Conservation (phyloP, 129 eudicot species). For the Artemisia tridentata region DNA sequence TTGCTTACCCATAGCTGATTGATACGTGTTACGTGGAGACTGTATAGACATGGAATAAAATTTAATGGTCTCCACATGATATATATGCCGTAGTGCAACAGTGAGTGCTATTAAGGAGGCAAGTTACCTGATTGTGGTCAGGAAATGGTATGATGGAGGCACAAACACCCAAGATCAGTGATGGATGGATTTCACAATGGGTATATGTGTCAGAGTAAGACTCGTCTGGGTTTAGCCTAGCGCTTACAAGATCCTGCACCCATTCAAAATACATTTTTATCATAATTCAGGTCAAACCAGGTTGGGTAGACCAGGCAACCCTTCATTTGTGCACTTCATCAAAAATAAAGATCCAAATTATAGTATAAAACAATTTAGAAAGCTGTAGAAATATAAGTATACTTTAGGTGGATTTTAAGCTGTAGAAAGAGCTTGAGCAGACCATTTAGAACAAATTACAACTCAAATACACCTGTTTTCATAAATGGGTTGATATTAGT, state of each 20-base stretch:
- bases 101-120: not conserved
- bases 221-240: constrained; percentile 70
- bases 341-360: too few species aligned
- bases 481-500: not conserved
- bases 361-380: too few species aligned
- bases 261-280: not conserved
- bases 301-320: too few species aligned
- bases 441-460: not conserved
- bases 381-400: too few species aligned
- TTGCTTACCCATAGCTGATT: constrained; percentile 98
- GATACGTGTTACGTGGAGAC: constrained; percentile 99
- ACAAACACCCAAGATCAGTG: constrained; percentile 91
- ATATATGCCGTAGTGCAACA: not conserved
- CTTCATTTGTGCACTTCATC: too few species aligned
- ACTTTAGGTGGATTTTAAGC: too few species aligned
- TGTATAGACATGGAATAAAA: constrained; percentile 25
- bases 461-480: not conserved
- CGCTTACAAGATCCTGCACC: constrained; percentile 75
- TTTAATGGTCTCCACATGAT: not conserved
- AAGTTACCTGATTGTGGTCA: constrained; percentile 87
- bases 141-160: constrained; percentile 98
- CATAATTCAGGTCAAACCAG: not conserved
- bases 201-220: constrained; percentile 89
- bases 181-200: constrained; percentile 97
- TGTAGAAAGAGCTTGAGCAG: not conserved